Percentiles rank a stretch among this genome's conserved stretches.
These are phyloP conservation scores for Salix koriyanagi DNA, from an alignment of 345 rosid genomes.

Conservation along the genomic window DNA sequence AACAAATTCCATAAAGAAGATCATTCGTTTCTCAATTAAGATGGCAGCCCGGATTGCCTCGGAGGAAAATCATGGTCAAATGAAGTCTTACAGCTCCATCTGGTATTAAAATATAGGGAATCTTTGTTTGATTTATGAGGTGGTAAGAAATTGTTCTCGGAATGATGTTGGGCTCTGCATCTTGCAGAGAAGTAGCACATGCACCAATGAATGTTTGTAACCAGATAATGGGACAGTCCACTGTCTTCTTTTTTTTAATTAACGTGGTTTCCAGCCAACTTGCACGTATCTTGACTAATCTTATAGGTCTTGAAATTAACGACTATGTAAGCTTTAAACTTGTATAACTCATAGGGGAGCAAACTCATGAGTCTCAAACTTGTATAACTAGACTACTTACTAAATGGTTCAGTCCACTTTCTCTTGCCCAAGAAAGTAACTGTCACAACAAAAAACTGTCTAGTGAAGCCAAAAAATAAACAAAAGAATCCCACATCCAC, in stretches of 20 bases:
- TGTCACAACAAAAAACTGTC: not conserved
- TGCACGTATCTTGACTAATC: too few species aligned
- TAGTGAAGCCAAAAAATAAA: not conserved
- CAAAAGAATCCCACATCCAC: not conserved
- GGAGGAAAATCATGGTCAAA: not conserved
- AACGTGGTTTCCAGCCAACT: too few species aligned
- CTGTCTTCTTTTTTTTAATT: too few species aligned
- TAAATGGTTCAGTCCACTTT: too few species aligned
- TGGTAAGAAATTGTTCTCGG: not conserved
- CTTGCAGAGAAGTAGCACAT: not conserved
- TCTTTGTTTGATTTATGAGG: slow-evolving; percentile 1
- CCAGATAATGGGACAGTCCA: slow-evolving; percentile 10
- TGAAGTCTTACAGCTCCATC: not conserved
- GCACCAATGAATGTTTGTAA: slow-evolving; percentile 1
- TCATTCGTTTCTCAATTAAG: not conserved
- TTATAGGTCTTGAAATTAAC: too few species aligned
- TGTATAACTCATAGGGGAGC: too few species aligned
- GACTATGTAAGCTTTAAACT: too few species aligned
- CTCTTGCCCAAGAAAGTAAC: not conserved
- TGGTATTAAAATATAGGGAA: not conserved
- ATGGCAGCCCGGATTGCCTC: not conserved
- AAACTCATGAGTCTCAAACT: too few species aligned
- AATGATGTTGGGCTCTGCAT: not conserved
- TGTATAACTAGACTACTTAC: too few species aligned
- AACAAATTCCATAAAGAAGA: not conserved